phyloP scores from a whole-genome alignment of 208 protist species.

The Porcisia deanei region DNA sequence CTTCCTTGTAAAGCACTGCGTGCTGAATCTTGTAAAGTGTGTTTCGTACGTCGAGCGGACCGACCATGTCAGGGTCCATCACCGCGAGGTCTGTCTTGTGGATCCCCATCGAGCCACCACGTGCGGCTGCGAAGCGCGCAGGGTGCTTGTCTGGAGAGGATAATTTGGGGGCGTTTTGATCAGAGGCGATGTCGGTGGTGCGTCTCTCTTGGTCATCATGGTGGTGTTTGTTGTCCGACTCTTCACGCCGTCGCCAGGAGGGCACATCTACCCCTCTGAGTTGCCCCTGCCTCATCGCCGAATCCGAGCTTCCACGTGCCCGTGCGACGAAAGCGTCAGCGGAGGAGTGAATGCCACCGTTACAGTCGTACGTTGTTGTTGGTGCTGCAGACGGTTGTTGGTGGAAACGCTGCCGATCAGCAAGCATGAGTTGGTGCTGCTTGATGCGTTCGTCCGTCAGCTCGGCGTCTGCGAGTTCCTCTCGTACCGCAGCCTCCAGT shows the following conservation, averaged over 20 bases:
- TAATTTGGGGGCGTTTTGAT: background rate
- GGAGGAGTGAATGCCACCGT: slow-evolving; percentile 10
- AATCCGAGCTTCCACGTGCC: background rate
- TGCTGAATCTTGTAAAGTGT: slow-evolving; percentile 71
- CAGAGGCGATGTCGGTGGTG: background rate
- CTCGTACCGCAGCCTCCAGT: slow-evolving; percentile 38
- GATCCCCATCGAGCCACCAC: background rate
- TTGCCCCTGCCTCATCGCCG: background rate
- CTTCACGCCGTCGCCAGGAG: slow-evolving; percentile 1
- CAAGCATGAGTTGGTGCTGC: slow-evolving; percentile 19
- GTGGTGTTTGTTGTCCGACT: background rate
- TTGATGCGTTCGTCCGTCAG: slow-evolving; percentile 27
- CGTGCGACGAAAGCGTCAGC: slow-evolving; percentile 2
- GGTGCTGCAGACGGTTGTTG: background rate
- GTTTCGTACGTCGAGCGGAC: slow-evolving; percentile 46
- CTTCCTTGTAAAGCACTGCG: slow-evolving; percentile 62
- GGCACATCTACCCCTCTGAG: background rate
- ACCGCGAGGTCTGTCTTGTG: slow-evolving; percentile 22
- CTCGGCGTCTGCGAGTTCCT: slow-evolving; percentile 22
- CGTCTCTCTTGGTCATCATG: background rate
- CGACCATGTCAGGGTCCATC: slow-evolving; percentile 48
- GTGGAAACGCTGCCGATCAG: slow-evolving; percentile 4
- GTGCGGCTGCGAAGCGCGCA: background rate
- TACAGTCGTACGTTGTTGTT: slow-evolving; percentile 5
- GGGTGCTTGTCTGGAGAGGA: background rate